A percentile compares a stretch with the other conserved stretches of the same genome.
Evolutionary conservation across 2,329 filamentous ascomycete genomes (phyloP).

Genomic region (Allantophomopsis cytisporea): DNA sequence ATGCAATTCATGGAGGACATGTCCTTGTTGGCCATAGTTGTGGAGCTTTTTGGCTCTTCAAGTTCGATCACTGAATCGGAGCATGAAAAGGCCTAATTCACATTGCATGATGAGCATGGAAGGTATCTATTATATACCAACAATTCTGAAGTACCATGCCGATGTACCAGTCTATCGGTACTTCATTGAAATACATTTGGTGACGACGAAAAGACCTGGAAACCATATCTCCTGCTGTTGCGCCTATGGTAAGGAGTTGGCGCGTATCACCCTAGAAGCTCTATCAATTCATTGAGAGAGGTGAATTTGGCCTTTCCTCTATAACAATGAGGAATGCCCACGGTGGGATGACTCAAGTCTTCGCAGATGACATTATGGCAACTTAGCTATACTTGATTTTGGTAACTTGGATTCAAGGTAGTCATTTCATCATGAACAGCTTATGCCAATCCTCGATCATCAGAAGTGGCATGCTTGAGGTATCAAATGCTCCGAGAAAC

Average conservation of each 20-base stretch:
- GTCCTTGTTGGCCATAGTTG: slow-evolving; percentile 49
- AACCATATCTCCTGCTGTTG: slow-evolving; percentile 39
- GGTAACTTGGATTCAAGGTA: too few species aligned
- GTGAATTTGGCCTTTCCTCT: too few species aligned
- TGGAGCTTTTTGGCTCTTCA: slow-evolving; percentile 53
- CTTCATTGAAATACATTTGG: slow-evolving; percentile 52
- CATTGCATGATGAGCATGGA: slow-evolving; percentile 43
- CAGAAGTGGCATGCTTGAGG: too few species aligned
- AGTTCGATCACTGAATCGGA: slow-evolving; percentile 18
- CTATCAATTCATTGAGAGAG: too few species aligned
- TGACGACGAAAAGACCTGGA: slow-evolving; percentile 18
- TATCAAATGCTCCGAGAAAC: too few species aligned
- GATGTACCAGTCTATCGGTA: slow-evolving; percentile 37
- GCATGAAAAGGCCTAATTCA: slow-evolving; percentile 23
- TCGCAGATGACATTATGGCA: too few species aligned
- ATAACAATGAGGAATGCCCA: too few species aligned
- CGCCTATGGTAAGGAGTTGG: not conserved
- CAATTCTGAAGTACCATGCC: slow-evolving; percentile 29
- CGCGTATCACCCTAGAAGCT: too few species aligned
- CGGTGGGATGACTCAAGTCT: too few species aligned
- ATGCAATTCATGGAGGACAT: slow-evolving; percentile 30
- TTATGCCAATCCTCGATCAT: too few species aligned
- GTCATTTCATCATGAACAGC: too few species aligned
- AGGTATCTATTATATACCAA: slow-evolving; percentile 53
- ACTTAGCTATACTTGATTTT: too few species aligned